These are phyloP conservation scores for Cornus florida DNA, from an alignment of 148 eudicot genomes.

Conservation along the genomic window DNA sequence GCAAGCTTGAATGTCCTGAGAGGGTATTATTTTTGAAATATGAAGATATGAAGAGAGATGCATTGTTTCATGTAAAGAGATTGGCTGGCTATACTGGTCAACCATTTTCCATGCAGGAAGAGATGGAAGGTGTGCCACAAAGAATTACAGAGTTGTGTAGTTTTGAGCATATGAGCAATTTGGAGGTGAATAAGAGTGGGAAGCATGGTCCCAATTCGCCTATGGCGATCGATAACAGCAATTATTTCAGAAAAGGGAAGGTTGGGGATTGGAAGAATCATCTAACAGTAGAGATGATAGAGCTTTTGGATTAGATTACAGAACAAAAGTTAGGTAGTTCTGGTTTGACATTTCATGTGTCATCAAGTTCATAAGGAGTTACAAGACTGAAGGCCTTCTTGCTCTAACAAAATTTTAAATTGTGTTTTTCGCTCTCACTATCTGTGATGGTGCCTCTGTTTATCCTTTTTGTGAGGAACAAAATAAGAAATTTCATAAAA, in stretches of 20 bases:
- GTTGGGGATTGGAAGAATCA: slow-evolving; percentile 27
- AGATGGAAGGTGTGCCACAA: slow-evolving; percentile 7
- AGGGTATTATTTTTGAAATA: slow-evolving; percentile 20
- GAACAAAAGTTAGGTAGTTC: slow-evolving; percentile 10
- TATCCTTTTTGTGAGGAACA: too few species aligned
- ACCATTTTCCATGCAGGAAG: slow-evolving; percentile 20
- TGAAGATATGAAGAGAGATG: slow-evolving; percentile 13
- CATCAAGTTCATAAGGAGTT: too few species aligned
- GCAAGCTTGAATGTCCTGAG: slow-evolving; percentile 12
- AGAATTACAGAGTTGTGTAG: background rate
- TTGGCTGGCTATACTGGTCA: slow-evolving; percentile 16
- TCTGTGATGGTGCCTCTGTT: too few species aligned
- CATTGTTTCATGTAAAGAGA: background rate
- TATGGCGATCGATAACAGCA: background rate
- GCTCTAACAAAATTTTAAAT: too few species aligned
- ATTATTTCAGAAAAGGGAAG: slow-evolving; percentile 15
- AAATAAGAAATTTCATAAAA: too few species aligned
- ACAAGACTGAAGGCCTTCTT: too few species aligned
- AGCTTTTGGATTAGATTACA: background rate
- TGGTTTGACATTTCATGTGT: background rate
- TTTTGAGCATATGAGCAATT: background rate
- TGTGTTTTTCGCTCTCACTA: too few species aligned
- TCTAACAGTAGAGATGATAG: slow-evolving; percentile 1
- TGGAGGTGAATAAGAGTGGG: background rate
- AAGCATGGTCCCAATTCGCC: background rate